Conservation (phyloP, 176 grass and related monocot species). For the Alloteropsis semialata region DNA sequence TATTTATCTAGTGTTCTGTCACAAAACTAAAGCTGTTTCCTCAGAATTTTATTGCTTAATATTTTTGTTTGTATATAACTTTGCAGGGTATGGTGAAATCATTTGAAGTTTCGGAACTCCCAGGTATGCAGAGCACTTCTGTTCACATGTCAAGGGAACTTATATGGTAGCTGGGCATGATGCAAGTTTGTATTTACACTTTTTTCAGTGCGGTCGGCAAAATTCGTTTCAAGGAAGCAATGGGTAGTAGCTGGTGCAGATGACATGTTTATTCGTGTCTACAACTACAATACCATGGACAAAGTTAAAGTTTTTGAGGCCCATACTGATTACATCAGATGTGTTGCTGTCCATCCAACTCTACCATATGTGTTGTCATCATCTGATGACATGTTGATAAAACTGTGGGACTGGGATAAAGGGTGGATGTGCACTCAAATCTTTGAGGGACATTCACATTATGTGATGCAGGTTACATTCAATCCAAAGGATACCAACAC, state of each 20-base stretch:
- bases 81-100: conserved; percentile 89
- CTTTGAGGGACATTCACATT: conserved; percentile 94
- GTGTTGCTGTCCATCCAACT: conserved; percentile 87
- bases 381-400: conserved; percentile 96
- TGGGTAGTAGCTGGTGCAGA: conserved; percentile 96
- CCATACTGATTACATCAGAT: conserved; percentile 82
- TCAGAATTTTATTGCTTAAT: neutral
- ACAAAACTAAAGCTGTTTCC: neutral
- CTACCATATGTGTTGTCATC: conserved; percentile 91
- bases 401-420: conserved; percentile 96
- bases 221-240: conserved; percentile 81
- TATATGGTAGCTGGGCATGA: neutral
- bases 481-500: conserved; percentile 89
- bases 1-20: no score
- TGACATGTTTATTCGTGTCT: conserved; percentile 80
- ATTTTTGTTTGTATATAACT: conserved; percentile 26
- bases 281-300: conserved; percentile 89
- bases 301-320: conserved; percentile 84
- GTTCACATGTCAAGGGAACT: neutral
- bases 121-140: conserved; percentile 59
- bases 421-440: conserved; percentile 93
- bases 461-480: conserved; percentile 94
- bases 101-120: conserved; percentile 81
- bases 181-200: conserved; percentile 3
- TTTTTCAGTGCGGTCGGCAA: conserved; percentile 82